A percentile compares a stretch with the other conserved stretches of the same genome.
Conservation (phyloP, 495 filamentous ascomycete genomes). For the Emericellopsis terricola region DNA sequence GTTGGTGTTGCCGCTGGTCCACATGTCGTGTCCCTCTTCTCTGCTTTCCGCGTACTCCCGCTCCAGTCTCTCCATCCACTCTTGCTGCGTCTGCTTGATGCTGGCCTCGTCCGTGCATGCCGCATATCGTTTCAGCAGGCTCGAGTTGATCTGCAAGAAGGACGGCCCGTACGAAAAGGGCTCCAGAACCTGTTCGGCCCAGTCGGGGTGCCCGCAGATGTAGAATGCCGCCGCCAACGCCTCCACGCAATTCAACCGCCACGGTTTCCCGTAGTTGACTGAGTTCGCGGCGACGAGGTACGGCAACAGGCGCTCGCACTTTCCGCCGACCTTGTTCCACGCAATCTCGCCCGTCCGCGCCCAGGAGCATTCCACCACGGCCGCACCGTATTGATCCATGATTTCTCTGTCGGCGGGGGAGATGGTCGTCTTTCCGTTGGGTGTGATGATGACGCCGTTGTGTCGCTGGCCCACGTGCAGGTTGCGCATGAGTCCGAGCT, state of each 20-base stretch:
- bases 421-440: conserved; percentile 73
- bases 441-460: conserved; percentile 78
- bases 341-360: conserved; percentile 81
- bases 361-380: conserved; percentile 96
- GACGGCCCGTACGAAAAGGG: conserved; percentile 77
- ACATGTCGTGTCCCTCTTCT: conserved; percentile 50
- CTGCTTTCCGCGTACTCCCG: conserved; percentile 72
- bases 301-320: conserved; percentile 79
- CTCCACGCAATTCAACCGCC: conserved; percentile 88
- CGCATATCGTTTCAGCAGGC: conserved; percentile 68
- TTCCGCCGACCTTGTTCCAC: conserved; percentile 82
- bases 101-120: conserved; percentile 67
- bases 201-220: conserved; percentile 82
- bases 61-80: conserved; percentile 81
- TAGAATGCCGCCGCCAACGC: conserved; percentile 81
- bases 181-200: conserved; percentile 66
- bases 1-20: conserved; percentile 79
- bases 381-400: conserved; percentile 76
- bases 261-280: conserved; percentile 92
- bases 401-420: conserved; percentile 66
- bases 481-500: conserved; percentile 82
- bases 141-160: conserved; percentile 75
- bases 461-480: conserved; percentile 82
- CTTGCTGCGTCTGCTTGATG: conserved; percentile 70
- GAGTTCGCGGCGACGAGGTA: conserved; percentile 94